Percentiles rank a stretch among this genome's conserved stretches.
Conservation (phyloP, 192 early-diverging fungal genomes). For the Coemansia sp. region DNA sequence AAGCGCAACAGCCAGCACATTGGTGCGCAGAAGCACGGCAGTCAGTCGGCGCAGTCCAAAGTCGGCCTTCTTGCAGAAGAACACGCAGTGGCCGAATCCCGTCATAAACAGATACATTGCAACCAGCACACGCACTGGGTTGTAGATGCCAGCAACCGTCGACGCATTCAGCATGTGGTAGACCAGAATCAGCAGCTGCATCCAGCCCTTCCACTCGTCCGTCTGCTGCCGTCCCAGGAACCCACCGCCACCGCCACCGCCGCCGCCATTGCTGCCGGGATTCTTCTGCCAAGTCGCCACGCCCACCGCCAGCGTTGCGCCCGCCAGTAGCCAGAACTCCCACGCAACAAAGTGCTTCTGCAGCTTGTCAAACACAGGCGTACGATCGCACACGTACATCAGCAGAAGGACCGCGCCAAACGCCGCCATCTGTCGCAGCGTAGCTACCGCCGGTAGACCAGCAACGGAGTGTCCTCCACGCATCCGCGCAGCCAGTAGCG, state of each 20-base stretch:
- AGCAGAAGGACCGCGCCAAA: conserved; percentile 59
- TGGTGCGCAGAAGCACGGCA: conserved; percentile 64
- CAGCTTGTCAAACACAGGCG: conserved; percentile 66
- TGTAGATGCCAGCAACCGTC: conserved; percentile 64
- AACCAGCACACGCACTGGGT: conserved; percentile 71
- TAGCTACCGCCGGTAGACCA: conserved; percentile 33
- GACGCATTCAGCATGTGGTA: conserved; percentile 77
- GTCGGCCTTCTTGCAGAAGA: conserved; percentile 69
- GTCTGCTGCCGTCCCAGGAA: conserved; percentile 80
- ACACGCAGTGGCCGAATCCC: conserved; percentile 78
- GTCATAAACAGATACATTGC: conserved; percentile 83
- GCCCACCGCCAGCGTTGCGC: conserved; percentile 49
- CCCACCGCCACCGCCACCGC: conserved; percentile 33
- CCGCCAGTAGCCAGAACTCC: conserved; percentile 55
- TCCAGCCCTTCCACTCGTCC: conserved; percentile 89
- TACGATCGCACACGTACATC: conserved; percentile 71
- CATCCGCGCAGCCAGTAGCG: conserved; percentile 3
- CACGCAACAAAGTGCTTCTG: conserved; percentile 59
- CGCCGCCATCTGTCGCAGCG: conserved; percentile 54
- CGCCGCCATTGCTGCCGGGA: not conserved
- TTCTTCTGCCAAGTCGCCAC: conserved; percentile 31
- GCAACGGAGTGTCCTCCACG: not conserved
- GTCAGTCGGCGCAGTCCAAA: conserved; percentile 67
- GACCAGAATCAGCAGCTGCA: conserved; percentile 71
- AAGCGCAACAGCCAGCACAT: conserved; percentile 65